Evolutionary conservation across 2,329 filamentous ascomycete genomes (phyloP), one percentile per base, ranked within the genome.

Genomic region (Pseudonectria foliicola): DNA sequence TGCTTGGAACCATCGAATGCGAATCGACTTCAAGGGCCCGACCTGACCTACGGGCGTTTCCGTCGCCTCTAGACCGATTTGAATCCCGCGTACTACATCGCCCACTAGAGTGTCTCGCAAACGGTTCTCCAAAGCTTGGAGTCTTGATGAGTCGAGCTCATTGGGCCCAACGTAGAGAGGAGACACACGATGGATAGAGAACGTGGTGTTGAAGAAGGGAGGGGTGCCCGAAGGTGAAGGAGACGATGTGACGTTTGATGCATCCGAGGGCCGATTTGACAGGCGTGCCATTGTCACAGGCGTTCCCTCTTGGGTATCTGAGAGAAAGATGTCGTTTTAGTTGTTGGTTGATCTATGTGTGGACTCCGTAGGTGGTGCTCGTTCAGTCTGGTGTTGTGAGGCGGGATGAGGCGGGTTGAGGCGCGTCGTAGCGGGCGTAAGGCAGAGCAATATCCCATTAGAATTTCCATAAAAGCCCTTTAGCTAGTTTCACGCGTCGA

Each of bases 1-100:
- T 25, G 60, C 37, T 45, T 52, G 38, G 11, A 72, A 63, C 67
- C 70, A 73, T 2, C 64, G 60, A 16, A 75, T 63, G 10, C 59
- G 59, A 2, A 77, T 70, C 4, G 50, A 50, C 40, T 68, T 64
- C 13, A 78, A 46, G 3, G 64, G 57, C 3, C 61, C 61, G 10
- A 64, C 59, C 32, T 64, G 61, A 2, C 60, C 60, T 11, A 45
- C 37, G 6, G 59, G 46, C 12, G 61, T 63, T 16, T 68, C 67
- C 13, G 61, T 63, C 5, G 61, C 56, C 31, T 65, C 62, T 4
- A 71, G 47, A 0, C 67, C 66, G 13, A 79, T 65, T 43, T 77
- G 71, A 13, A 78, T 68, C 28, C 75, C 75, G 36, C 75, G 70
- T n/a, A 78, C 70, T 2, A 75, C 68, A 44, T 78, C 74, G 12